Conservation (phyloP, 495 filamentous ascomycete species). For the Tuber umbilicatum region DNA sequence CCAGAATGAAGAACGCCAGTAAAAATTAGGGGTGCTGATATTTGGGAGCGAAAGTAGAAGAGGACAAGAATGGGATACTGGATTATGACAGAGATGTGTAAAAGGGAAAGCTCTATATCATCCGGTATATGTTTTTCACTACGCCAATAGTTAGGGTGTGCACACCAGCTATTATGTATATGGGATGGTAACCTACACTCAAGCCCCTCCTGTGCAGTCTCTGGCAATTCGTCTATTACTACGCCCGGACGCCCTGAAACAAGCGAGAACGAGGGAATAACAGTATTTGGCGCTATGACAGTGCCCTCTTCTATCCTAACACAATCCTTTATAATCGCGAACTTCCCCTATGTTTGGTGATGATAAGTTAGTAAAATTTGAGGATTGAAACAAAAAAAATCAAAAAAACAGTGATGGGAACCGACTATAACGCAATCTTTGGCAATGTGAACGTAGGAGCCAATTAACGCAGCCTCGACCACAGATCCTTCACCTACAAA, state of each 20-base stretch:
- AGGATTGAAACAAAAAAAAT: neutral
- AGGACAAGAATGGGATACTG: neutral
- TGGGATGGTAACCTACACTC: slow-evolving; percentile 47
- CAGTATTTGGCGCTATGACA: slow-evolving; percentile 78
- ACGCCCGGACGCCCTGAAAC: slow-evolving; percentile 75
- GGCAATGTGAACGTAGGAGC: slow-evolving; percentile 77
- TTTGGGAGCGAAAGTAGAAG: neutral
- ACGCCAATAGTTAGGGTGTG: neutral
- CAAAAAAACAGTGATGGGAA: neutral
- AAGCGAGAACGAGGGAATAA: slow-evolving; percentile 79
- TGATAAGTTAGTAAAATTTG: neutral
- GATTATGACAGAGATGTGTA: neutral
- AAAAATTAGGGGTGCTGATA: neutral
- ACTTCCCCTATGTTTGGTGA: slow-evolving; percentile 51
- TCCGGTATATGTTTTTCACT: slow-evolving; percentile 40
- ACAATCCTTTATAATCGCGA: slow-evolving; percentile 85
- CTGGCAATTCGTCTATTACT: slow-evolving; percentile 77
- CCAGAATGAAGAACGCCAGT: neutral
- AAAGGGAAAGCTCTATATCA: slow-evolving; percentile 22
- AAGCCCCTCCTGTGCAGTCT: slow-evolving; percentile 60
- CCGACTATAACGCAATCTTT: slow-evolving; percentile 56
- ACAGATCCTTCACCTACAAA: slow-evolving; percentile 70
- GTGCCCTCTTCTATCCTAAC: slow-evolving; percentile 74
- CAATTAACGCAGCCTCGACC: slow-evolving; percentile 70
- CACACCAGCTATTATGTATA: slow-evolving; percentile 45